A percentile compares a stretch with the other conserved stretches of the same genome.
Evolutionary conservation across 2,329 filamentous ascomycete species (phyloP).

Genomic region (Pyrenochaeta sp.): DNA sequence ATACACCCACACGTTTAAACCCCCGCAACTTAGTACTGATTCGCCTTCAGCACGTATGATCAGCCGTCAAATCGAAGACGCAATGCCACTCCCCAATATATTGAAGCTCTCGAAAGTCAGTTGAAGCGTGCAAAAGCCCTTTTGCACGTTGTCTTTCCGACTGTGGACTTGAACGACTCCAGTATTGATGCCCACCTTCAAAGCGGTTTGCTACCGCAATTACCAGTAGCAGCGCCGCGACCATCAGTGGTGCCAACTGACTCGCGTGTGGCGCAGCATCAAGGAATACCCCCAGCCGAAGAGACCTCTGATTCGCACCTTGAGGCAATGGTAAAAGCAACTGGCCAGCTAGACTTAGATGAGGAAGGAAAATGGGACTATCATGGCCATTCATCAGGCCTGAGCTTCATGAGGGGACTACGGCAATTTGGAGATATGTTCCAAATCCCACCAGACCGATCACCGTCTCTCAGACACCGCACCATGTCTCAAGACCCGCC

Average conservation of each 20-base stretch:
- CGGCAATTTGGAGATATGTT: constrained; percentile 85
- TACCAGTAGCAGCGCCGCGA: constrained; percentile 35
- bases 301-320: constrained; percentile 69
- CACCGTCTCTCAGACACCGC: constrained; percentile 65
- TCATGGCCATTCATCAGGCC: constrained; percentile 89
- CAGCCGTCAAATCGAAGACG: constrained; percentile 91
- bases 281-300: constrained; percentile 29
- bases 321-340: constrained; percentile 93
- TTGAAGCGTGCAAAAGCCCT: constrained; percentile 84
- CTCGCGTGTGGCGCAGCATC: constrained; percentile 31
- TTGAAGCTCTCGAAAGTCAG: constrained; percentile 85
- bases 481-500: constrained; percentile 70
- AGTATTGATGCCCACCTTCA: constrained; percentile 79
- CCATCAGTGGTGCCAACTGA: constrained; percentile 31
- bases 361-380: constrained; percentile 95
- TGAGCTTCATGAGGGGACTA: constrained; percentile 87
- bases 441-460: constrained; percentile 66
- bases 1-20: constrained; percentile 1
- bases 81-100: constrained; percentile 91
- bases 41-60: constrained; percentile 72
- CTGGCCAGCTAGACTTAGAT: constrained; percentile 89
- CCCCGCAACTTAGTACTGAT: constrained; percentile 12
- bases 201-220: constrained; percentile 65
- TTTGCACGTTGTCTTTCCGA: constrained; percentile 80
- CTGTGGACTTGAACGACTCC: constrained; percentile 85